phyloP scores from a whole-genome alignment of 2,329 filamentous ascomycete species.

The Colletotrichum somersetense region DNA sequence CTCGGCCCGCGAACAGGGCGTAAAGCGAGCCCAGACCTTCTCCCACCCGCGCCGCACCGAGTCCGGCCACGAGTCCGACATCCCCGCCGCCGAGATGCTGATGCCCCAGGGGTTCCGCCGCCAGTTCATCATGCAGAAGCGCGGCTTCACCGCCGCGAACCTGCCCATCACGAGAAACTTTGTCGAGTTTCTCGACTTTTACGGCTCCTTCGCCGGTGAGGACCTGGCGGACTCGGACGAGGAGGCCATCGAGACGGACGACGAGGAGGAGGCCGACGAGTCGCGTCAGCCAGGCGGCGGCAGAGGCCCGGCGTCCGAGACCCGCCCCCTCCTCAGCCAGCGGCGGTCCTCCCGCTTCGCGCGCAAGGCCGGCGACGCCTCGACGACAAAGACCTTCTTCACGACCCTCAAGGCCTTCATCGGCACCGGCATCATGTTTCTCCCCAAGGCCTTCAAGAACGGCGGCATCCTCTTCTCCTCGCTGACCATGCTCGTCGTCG shows the following conservation, averaged over 20 bases:
- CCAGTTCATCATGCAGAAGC: slow-evolving; percentile 56
- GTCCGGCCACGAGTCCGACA: slow-evolving; percentile 41
- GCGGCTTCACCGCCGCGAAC: slow-evolving; percentile 42
- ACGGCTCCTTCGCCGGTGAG: slow-evolving; percentile 82
- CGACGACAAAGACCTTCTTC: slow-evolving; percentile 80
- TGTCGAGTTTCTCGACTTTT: slow-evolving; percentile 80
- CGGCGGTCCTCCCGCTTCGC: slow-evolving; percentile 62
- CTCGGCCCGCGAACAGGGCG: slow-evolving; percentile 66
- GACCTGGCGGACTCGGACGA: slow-evolving; percentile 72
- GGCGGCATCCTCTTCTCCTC: slow-evolving; percentile 82
- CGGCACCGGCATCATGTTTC: slow-evolving; percentile 85
- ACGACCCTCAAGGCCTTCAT: slow-evolving; percentile 84
- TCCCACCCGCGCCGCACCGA: slow-evolving; percentile 60
- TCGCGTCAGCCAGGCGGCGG: slow-evolving; percentile 42
- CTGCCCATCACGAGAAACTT: slow-evolving; percentile 76
- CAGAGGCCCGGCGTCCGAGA: slow-evolving; percentile 64
- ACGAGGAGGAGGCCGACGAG: slow-evolving; percentile 55
- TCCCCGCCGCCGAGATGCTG: slow-evolving; percentile 43
- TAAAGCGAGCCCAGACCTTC: slow-evolving; percentile 75
- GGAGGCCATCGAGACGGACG: slow-evolving; percentile 65
- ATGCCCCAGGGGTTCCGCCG: slow-evolving; percentile 58
- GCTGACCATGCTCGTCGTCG: slow-evolving; percentile 74
- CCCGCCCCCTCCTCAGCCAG: slow-evolving; percentile 70
- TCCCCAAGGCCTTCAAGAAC: slow-evolving; percentile 84
- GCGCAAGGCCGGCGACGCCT: slow-evolving; percentile 68